Base-by-base conservation (phyloP, 2,329 filamentous ascomycete species). In the Botrytis paeoniae region DNA sequence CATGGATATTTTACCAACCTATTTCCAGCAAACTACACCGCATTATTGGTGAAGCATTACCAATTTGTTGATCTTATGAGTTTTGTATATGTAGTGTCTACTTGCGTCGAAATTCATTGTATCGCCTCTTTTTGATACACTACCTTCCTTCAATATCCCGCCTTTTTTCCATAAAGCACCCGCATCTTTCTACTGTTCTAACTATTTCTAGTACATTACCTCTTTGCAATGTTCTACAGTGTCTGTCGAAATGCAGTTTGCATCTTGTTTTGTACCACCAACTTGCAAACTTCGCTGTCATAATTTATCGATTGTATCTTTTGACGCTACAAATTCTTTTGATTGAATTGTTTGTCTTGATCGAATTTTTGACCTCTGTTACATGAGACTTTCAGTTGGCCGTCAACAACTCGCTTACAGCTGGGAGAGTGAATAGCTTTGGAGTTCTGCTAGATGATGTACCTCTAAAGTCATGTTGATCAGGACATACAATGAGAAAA, bases 81-180 rank as follows among this genome's bases (percentile, higher is more conserved):
- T 8, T n/a, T 37, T 7, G 22, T 14, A 62, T n/a, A 2, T 62
- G 22, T 41, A 37, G 14, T 41, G 0, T 3, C 25, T 51, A 2
- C 32, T 35, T 61, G 2, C 7, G 12, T 16, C 1, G 1, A 37
- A n/a, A 16, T 16, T 8, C 10, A 16, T n/a, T 16, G 25, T 7
- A 7, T 14, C 25, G 5, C 10, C 59, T n/a, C 1, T 0, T 39
- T 39, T 61, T 3, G 22, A 54, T 54, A 5, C 48, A n/a, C 25
- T 7, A n/a, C 2, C 2, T 54, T n/a, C 12, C 48, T 54, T 54
- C 25, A 16, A 7, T 3, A n/a, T 16, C 2, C 25, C 6, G 12
- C 12, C 25, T n/a, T n/a, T n/a, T 7, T 14, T 14, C 7, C 10
- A 4, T 10, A 12, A 1, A 25, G 0, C 2, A n/a, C 48, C 48